These are phyloP conservation scores for Mortierella sp. DNA, from an alignment of 371 early-diverging fungal genomes.

Conservation along the genomic window DNA sequence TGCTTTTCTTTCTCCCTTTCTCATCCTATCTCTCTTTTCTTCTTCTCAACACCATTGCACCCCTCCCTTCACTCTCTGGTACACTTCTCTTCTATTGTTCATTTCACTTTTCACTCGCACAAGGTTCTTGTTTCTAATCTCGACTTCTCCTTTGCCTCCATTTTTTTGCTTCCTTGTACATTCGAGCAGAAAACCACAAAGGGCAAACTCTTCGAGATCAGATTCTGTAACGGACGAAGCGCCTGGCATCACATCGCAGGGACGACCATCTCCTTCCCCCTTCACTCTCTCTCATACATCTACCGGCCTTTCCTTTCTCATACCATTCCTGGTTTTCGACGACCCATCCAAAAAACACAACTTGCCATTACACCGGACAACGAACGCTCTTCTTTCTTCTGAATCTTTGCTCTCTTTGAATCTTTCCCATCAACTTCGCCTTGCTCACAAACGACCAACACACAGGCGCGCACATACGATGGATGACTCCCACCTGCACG, in stretches of 20 bases:
- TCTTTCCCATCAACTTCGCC: too few species aligned
- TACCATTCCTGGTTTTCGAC: neutral
- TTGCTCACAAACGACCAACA: conserved; percentile 3
- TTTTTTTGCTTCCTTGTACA: neutral
- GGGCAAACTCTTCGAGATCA: neutral
- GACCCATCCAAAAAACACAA: neutral
- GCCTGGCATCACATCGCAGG: neutral
- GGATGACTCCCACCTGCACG: neutral
- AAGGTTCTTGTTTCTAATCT: neutral
- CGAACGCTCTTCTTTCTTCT: neutral
- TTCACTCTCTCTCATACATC: neutral
- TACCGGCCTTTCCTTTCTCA: neutral
- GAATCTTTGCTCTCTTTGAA: neutral
- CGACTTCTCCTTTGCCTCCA: neutral
- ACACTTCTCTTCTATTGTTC: neutral
- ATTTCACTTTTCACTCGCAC: neutral
- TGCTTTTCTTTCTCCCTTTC: neutral
- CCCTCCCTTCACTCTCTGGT: neutral
- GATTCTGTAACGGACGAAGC: neutral
- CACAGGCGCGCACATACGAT: neutral
- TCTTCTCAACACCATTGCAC: neutral
- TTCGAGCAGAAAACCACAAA: neutral
- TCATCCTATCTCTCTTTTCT: neutral
- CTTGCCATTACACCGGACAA: neutral
- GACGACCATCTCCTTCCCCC: neutral